These are phyloP conservation scores for Tolypocladium inflatum DNA, from an alignment of 2,329 filamentous ascomycete genomes.

Conservation along the genomic window DNA sequence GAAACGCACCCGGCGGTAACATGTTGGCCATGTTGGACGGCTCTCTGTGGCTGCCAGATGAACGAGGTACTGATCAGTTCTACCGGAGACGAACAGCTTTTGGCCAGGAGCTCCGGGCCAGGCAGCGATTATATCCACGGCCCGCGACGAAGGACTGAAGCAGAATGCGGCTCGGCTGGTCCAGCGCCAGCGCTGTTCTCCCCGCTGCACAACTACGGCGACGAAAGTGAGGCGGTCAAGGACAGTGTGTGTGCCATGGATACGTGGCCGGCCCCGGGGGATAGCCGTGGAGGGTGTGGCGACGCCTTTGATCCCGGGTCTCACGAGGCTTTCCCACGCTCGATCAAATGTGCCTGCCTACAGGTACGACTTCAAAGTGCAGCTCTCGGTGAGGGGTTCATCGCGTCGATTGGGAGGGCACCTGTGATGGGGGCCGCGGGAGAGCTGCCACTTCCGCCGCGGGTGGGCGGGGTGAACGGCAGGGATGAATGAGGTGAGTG, in stretches of 20 bases:
- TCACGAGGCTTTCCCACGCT: neutral
- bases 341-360: neutral
- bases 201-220: neutral
- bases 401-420: neutral
- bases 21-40: neutral
- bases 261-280: neutral
- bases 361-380: neutral
- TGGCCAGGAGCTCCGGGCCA: neutral
- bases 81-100: neutral
- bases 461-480: neutral
- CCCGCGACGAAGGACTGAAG: neutral
- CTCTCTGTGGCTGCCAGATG: neutral
- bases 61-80: neutral
- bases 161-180: neutral
- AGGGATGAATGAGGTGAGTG: neutral
- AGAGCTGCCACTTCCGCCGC: neutral
- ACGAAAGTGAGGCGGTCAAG: constrained; percentile 1
- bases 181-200: neutral
- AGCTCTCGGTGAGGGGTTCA: neutral
- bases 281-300: neutral
- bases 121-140: neutral
- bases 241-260: neutral
- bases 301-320: neutral
- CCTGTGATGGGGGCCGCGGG: neutral
- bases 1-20: neutral